Percentiles rank a stretch among this genome's conserved stretches.
Conservation (phyloP, 345 rosid genomes). For the Rhodomyrtus tomentosa region DNA sequence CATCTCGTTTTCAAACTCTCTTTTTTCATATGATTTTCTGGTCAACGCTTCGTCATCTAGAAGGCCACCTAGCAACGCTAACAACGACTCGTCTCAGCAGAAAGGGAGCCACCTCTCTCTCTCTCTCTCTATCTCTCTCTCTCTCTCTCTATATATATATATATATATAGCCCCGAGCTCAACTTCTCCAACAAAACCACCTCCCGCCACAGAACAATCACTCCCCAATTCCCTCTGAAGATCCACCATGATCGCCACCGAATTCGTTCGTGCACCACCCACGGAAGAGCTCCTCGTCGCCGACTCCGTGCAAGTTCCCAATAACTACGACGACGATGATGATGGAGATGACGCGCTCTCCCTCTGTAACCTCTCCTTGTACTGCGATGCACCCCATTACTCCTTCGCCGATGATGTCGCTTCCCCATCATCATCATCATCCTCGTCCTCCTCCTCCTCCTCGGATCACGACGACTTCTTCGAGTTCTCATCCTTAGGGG, state of each 20-base stretch:
- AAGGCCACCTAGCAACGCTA: neutral
- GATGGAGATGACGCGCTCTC: conserved; percentile 4
- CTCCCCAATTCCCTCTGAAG: neutral
- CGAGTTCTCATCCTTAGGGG: conserved; percentile 4
- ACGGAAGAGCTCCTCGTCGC: neutral
- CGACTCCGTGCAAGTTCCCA: neutral
- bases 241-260: neutral
- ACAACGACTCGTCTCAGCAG: neutral
- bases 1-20: neutral
- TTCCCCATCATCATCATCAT: neutral
- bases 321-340: neutral
- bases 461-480: neutral
- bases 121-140: neutral
- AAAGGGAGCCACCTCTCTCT: neutral
- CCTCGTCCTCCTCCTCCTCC: neutral
- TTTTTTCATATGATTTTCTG: too few relatives aligned
- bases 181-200: neutral
- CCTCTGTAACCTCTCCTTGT: conserved; percentile 5
- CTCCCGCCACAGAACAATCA: neutral
- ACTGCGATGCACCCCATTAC: neutral
- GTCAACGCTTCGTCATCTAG: neutral
- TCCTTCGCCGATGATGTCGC: neutral
- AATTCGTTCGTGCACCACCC: neutral
- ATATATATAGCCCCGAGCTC: neutral
- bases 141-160: neutral